Evolutionary conservation across 148 eudicot genomes (phyloP), one percentile per base, ranked within the genome.

Genomic region (Cornus kousa): DNA sequence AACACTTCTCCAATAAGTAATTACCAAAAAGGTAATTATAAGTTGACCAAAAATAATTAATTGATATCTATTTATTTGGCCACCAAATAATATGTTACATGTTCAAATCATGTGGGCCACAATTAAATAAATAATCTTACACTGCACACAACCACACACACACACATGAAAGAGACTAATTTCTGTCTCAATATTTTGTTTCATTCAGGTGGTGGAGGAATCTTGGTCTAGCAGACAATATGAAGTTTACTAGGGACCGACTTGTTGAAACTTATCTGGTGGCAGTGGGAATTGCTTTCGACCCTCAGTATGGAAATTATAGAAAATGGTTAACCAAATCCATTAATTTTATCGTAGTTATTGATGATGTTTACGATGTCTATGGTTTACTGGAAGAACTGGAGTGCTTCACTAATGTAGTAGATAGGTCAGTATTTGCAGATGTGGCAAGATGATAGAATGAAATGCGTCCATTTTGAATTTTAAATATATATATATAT

Each of bases 121-220:
- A n/a, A n/a, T n/a, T n/a, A n/a, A n/a, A n/a, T n/a, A n/a, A n/a
- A n/a, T n/a, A n/a, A n/a, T n/a, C n/a, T n/a, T n/a, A n/a, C n/a
- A n/a, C n/a, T n/a, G n/a, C n/a, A n/a, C n/a, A n/a, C 7, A n/a
- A 35, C 5, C 37, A 35, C 37, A 35, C 37, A 35, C 3, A 35
- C 7, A 67, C 28, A 67, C 0, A 12, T 67, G 3, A 32, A 28
- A 35, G 3, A 35, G 0, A 35, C 1, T 35, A 35, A 33, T 33
- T 33, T 1, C 12, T 6, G 3, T 22, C 31, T 0, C 3, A 10
- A 64, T 31, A 2, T 23, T 50, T 55, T 53, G 20, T 74, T 50
- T 64, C 67, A 23, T 65, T 50, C 53, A 90, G 94, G 81, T 90
- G 94, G 94, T 88, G 94, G 91, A 87, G 35, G 40, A 71, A 81